Conservation (phyloP, 1,284 basidiomycete species). For the Rhodotorula sp. region DNA sequence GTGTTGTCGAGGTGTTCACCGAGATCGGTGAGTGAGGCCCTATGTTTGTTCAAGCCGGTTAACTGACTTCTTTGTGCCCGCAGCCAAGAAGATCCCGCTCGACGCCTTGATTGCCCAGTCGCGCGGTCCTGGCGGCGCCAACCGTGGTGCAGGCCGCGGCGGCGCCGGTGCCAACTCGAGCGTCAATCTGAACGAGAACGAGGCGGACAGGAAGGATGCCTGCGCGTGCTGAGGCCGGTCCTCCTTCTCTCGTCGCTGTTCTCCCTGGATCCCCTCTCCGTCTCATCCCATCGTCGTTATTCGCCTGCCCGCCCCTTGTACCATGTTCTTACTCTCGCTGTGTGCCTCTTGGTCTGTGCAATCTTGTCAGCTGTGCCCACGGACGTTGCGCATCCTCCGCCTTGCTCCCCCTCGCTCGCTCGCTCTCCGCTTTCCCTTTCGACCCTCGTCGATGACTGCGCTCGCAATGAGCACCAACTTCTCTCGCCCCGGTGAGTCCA, state of each 20-base stretch:
- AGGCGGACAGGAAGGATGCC: slow-evolving; percentile 65
- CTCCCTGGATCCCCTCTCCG: no score
- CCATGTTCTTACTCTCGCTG: no score
- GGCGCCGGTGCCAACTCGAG: slow-evolving; percentile 54
- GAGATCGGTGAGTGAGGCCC: slow-evolving; percentile 74
- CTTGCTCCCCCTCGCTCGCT: neutral
- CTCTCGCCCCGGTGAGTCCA: neutral
- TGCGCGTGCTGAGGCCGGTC: slow-evolving; percentile 62
- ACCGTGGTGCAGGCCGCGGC: slow-evolving; percentile 1
- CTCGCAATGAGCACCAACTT: no score
- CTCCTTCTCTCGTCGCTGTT: no score
- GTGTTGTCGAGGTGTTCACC: slow-evolving; percentile 94
- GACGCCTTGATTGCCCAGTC: slow-evolving; percentile 73
- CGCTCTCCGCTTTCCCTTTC: neutral
- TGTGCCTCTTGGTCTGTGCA: no score
- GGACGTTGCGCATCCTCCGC: neutral
- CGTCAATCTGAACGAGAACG: slow-evolving; percentile 72
- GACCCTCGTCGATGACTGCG: neutral
- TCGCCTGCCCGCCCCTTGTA: no score
- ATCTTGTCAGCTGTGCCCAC: neutral
- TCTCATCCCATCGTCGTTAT: no score
- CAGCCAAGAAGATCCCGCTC: slow-evolving; percentile 94
- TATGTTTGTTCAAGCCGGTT: no score
- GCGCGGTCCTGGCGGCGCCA: slow-evolving; percentile 33
- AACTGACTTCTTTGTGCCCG: neutral